Base-by-base conservation (phyloP, 345 rosid genomes). In the Xanthoceras sorbifolium region DNA sequence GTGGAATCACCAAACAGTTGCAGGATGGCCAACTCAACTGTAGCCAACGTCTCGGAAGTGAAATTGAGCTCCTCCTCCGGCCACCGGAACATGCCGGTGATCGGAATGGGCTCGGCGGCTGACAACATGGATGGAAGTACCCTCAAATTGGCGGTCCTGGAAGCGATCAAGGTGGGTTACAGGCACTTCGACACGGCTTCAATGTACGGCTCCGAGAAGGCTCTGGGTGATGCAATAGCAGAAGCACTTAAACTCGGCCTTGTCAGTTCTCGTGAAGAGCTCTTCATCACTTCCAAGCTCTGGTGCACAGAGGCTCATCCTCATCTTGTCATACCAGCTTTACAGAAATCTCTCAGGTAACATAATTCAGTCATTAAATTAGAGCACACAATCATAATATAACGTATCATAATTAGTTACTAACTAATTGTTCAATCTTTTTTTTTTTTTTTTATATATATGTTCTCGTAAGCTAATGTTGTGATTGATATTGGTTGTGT, bases 121-220 rank as follows among this genome's bases (percentile, higher is more conserved):
- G 54, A 69, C 36, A 83, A 82, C 2, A 79, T 76, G 2, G 88
- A 80, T 6, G 86, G 81, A 1, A 60, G 67, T 28, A 32, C 64
- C 15, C 60, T 84, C 29, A 82, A 80, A 64, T 17, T 25, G 34
- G 70, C 84, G 2, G 46, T 89, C 14, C 52, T 90, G 0, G 81
- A 85, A 1, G 89, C 91, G 4, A 83, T 90, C 60, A 78, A 76
- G 77, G 77, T 76, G 3, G 94, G 98, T 6, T 93, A 86, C 75
- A 79, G 98, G 34, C 94, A 91, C 72, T 93, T 91, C 22, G 98
- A 91, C 74, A 91, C 92, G 0, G 91, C 98, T 15, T 71, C 88
- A 0, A 11, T 75, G 29, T 91, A 91, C 67, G 83, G 69, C 2
- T 71, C 93, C 0, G 96, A 91, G 79, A 80, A 87, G 74, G 76